Evolutionary conservation across 225 moss, liverwort and hornwort genomes (phyloP).

Genomic region (Physcomitrium patens): DNA sequence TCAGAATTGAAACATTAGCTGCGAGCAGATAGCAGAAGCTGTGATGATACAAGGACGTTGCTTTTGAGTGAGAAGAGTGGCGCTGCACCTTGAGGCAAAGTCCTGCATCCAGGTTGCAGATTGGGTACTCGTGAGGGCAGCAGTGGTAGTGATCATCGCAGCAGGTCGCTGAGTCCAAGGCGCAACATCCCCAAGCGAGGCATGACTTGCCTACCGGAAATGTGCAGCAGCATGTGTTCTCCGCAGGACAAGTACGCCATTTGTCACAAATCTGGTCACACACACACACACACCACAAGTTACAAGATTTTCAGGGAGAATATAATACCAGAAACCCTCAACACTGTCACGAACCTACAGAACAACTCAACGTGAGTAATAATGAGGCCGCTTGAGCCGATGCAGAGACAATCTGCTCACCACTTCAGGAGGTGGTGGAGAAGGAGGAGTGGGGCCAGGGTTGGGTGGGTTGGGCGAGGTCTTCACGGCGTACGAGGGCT

Average conservation of each 20-base stretch:
- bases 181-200: constrained; percentile 66
- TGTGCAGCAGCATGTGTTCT: constrained; percentile 63
- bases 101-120: constrained; percentile 12
- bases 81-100: constrained; percentile 42
- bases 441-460: no score
- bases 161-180: constrained; percentile 57
- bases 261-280: constrained; percentile 21
- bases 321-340: no score
- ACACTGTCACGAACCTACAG: no score
- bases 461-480: constrained; percentile 27
- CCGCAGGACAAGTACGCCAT: constrained; percentile 54
- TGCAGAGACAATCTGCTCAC: no score
- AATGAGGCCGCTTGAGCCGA: no score
- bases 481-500: constrained; percentile 64
- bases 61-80: no score
- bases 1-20: no score
- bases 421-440: no score
- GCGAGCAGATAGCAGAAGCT: no score
- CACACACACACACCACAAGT: constrained; percentile 15
- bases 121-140: constrained; percentile 53
- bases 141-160: constrained; percentile 67
- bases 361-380: no score
- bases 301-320: no score
- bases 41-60: no score
- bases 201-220: constrained; percentile 35